Evolutionary conservation across 331 rosid genomes (phyloP), one percentile per base, ranked within the genome.

Genomic region (Quercus tomentella): DNA sequence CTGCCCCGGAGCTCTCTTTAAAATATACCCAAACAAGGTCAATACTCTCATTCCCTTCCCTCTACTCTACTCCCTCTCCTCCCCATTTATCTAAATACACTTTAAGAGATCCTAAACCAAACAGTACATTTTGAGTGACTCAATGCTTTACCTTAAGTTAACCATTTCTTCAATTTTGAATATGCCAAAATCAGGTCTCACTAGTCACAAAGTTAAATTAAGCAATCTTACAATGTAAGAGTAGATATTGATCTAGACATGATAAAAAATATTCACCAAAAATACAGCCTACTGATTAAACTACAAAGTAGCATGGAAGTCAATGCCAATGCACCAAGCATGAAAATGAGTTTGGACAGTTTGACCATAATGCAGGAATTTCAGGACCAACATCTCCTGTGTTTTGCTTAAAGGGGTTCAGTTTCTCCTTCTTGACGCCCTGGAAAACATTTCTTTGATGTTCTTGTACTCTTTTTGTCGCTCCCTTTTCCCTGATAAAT

Each of bases 381-480:
- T 57, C 60, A 22, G 21, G 74, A 75, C 62, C 10, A 6, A 6
- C 22, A 20, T 20, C 62, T 56, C n/a, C 11, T 56, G 10, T 18
- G 26, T 57, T 26, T 72, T 56, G 4, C n/a, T 20, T 4, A 18
- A 51, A 85, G 66, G 55, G 76, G 66, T 69, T 86, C 79, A 91
- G 15, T 75, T 84, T 89, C 88, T 89, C 91, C 83, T 91, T 79
- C 89, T 74, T 60, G 96, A 78, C 26, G 93, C 97, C 77, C 93
- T 93, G 33, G 83, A 30, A 80, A 95, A 95, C 97, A 95, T 93
- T 0, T 89, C 99, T 76, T 72, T 91, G 75, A 89, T 91, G 93
- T 90, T 90, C 79, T 86, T 31, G 91, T 73, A 23, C 71, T 76
- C 86, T 84, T 93, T 75, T 72, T 78, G 54, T 62, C 86, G 54